Evolutionary conservation across 306 rosid species (phyloP).

Genomic region (Oemleria cerasiformis): DNA sequence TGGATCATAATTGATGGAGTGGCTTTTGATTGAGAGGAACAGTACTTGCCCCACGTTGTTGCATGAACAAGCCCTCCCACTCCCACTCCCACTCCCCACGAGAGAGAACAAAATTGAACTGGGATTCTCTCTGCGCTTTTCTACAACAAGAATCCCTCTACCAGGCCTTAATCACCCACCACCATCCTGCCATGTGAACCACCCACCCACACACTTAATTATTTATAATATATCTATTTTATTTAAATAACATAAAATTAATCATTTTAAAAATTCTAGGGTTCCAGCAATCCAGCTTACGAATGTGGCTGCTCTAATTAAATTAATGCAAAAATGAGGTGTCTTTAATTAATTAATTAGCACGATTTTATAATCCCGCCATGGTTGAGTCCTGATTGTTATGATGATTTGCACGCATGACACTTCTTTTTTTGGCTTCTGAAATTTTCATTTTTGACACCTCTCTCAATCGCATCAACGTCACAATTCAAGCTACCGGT

Average conservation of each 20-base stretch:
- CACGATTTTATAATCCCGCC: slow-evolving; percentile 19
- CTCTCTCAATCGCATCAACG: slow-evolving; percentile 5
- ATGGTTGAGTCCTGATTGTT: slow-evolving; percentile 5
- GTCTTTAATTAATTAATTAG: not conserved
- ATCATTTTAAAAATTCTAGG: not conserved
- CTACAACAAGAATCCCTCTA: slow-evolving; percentile 34
- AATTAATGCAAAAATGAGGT: slow-evolving; percentile 32
- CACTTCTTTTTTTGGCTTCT: slow-evolving; percentile 24
- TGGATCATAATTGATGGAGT: slow-evolving; percentile 27
- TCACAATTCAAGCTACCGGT: slow-evolving; percentile 19
- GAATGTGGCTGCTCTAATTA: slow-evolving; percentile 35
- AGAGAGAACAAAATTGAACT: slow-evolving; percentile 59
- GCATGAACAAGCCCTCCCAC: slow-evolving; percentile 44
- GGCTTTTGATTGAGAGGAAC: slow-evolving; percentile 34
- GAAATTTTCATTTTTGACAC: too few species aligned
- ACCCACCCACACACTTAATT: slow-evolving; percentile 22
- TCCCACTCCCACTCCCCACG: slow-evolving; percentile 26
- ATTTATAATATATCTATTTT: not conserved
- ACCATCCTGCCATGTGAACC: slow-evolving; percentile 67
- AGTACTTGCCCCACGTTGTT: slow-evolving; percentile 65
- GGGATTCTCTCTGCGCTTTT: slow-evolving; percentile 62
- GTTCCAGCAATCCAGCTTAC: slow-evolving; percentile 31
- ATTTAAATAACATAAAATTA: not conserved
- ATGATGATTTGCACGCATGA: slow-evolving; percentile 40
- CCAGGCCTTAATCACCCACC: not conserved